A percentile compares a stretch with the other conserved stretches of the same genome.
These are phyloP conservation scores for Fusarium sp. DNA, from an alignment of 2,329 filamentous ascomycete genomes.

Conservation along the genomic window DNA sequence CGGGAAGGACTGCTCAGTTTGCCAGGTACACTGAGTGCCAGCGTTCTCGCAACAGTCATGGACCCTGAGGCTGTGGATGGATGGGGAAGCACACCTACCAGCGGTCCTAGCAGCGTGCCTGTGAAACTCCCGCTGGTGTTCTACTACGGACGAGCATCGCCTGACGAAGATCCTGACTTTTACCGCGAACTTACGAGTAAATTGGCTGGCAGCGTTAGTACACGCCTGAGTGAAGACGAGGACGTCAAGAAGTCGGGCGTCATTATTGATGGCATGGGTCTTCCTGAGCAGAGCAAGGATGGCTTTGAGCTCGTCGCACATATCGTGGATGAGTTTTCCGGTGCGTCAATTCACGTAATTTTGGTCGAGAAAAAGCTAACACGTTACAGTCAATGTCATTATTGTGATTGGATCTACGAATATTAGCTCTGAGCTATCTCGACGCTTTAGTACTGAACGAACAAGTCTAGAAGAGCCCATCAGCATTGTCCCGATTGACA, in stretches of 20 bases:
- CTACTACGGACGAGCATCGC: slow-evolving; percentile 81
- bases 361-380: slow-evolving; percentile 23
- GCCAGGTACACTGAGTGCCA: slow-evolving; percentile 85
- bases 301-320: slow-evolving; percentile 85
- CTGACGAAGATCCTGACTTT: slow-evolving; percentile 78
- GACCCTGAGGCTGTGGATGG: slow-evolving; percentile 84
- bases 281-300: slow-evolving; percentile 73
- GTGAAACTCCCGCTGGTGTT: slow-evolving; percentile 94
- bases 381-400: slow-evolving; percentile 80
- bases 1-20: slow-evolving; percentile 82
- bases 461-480: slow-evolving; percentile 76
- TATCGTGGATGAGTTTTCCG: slow-evolving; percentile 71
- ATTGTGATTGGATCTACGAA: slow-evolving; percentile 85
- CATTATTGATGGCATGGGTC: slow-evolving; percentile 85
- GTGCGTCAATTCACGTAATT: slow-evolving; percentile 47
- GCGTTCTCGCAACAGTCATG: slow-evolving; percentile 88
- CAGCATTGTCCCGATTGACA: slow-evolving; percentile 81
- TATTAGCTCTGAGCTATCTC: slow-evolving; percentile 79
- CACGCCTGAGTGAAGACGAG: slow-evolving; percentile 80
- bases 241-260: slow-evolving; percentile 80
- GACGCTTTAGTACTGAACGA: slow-evolving; percentile 71
- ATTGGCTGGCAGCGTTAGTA: slow-evolving; percentile 83
- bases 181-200: slow-evolving; percentile 82
- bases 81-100: slow-evolving; percentile 92
- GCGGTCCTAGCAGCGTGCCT: slow-evolving; percentile 86